Evolutionary conservation across 208 protist species (phyloP).

Genomic region (Crithidia brevicula): DNA sequence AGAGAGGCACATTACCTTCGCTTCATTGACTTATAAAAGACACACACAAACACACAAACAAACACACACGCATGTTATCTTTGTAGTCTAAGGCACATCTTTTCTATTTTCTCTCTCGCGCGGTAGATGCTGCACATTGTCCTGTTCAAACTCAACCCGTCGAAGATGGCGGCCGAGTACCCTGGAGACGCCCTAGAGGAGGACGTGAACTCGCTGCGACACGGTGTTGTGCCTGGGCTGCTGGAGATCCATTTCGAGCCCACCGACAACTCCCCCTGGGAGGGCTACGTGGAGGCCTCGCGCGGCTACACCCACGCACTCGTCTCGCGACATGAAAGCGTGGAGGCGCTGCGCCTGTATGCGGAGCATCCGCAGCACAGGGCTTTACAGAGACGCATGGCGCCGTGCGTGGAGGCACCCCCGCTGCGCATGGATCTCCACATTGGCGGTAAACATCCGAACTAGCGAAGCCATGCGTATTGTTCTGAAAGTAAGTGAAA

Average conservation of each 20-base stretch:
- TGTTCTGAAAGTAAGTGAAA: too few relatives aligned
- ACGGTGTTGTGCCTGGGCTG: slow-evolving; percentile 38
- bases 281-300: slow-evolving; percentile 48
- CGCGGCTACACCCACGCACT: slow-evolving; percentile 57
- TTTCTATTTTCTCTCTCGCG: not conserved
- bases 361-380: slow-evolving; percentile 40
- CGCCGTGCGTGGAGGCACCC: slow-evolving; percentile 26
- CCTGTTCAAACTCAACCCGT: slow-evolving; percentile 38
- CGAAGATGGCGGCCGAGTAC: slow-evolving; percentile 32
- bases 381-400: slow-evolving; percentile 40
- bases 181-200: slow-evolving; percentile 11
- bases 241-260: slow-evolving; percentile 47
- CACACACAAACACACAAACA: too few relatives aligned
- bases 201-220: slow-evolving; percentile 23
- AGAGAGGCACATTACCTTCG: too few relatives aligned
- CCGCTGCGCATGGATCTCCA: slow-evolving; percentile 50
- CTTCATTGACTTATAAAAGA: too few relatives aligned
- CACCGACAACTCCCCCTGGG: slow-evolving; percentile 37
- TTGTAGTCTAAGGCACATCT: too few relatives aligned
- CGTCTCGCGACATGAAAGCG: slow-evolving; percentile 56
- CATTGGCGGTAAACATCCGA: not conserved
- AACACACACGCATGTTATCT: too few relatives aligned
- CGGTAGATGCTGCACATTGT: slow-evolving; percentile 40
- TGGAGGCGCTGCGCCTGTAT: slow-evolving; percentile 38
- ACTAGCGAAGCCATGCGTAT: not conserved